Evolutionary conservation across 2,329 filamentous ascomycete genomes (phyloP).

Genomic region (Trichoderma breve): DNA sequence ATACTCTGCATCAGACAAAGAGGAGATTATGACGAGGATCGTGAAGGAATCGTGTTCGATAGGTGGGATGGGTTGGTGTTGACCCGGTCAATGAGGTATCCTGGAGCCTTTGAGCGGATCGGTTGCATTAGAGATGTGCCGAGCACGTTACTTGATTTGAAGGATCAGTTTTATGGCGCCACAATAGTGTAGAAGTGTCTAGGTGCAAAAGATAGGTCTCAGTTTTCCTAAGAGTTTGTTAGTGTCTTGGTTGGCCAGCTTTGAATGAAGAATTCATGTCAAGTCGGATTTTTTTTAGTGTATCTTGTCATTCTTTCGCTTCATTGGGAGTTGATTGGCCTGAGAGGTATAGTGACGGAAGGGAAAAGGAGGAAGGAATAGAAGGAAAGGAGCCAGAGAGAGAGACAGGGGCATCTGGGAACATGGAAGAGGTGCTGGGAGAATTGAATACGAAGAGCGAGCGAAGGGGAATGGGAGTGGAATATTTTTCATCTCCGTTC

Average conservation of each 20-base stretch:
- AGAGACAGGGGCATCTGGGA: not conserved
- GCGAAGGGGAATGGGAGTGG: not conserved
- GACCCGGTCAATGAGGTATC: not conserved
- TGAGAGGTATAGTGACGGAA: not conserved
- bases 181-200: not conserved
- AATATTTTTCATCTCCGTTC: not conserved
- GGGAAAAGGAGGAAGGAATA: not conserved
- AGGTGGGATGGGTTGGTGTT: conserved; percentile 6
- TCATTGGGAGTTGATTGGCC: not conserved
- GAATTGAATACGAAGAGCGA: not conserved
- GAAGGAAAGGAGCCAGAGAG: not conserved
- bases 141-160: not conserved
- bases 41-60: not conserved
- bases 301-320: not conserved
- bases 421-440: not conserved
- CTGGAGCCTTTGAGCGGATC: not conserved
- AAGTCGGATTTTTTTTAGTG: not conserved
- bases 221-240: not conserved
- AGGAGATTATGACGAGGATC: not conserved
- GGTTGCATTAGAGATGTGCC: conserved; percentile 4
- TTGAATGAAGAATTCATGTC: not conserved
- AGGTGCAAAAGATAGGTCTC: not conserved
- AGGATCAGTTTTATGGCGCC: not conserved
- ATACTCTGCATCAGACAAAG: not conserved
- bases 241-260: not conserved